phyloP scores from a whole-genome alignment of 345 rosid genomes.

The Populus alba region DNA sequence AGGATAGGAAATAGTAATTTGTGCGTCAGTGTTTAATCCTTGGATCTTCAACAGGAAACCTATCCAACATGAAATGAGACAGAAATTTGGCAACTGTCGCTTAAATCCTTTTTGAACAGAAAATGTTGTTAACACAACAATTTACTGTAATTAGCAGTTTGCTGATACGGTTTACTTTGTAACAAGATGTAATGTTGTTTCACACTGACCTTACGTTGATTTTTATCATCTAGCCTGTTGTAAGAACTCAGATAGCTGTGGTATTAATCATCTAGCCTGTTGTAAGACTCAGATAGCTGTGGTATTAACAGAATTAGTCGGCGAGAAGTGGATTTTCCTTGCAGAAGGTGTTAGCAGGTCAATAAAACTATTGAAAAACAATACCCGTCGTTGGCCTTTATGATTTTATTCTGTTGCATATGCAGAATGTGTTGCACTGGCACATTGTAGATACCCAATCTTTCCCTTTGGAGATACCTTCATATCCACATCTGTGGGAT shows the following conservation, averaged over 20 bases:
- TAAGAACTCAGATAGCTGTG: background rate
- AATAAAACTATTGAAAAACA: background rate
- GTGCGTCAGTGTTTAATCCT: background rate
- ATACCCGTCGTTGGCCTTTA: background rate
- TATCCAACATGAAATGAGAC: background rate
- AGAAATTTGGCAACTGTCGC: background rate
- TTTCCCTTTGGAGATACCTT: slow-evolving; percentile 70
- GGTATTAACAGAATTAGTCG: background rate
- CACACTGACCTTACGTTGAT: background rate
- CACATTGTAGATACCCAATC: slow-evolving; percentile 70
- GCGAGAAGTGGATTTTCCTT: background rate
- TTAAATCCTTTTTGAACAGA: background rate
- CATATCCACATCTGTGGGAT: slow-evolving; percentile 71
- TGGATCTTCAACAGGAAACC: background rate
- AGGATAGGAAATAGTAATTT: no score
- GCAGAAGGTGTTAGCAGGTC: background rate
- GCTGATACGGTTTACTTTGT: background rate
- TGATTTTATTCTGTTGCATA: background rate
- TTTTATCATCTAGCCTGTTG: background rate
- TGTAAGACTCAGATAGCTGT: background rate
- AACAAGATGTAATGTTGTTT: background rate
- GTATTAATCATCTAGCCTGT: background rate
- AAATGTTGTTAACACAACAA: background rate
- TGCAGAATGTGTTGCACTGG: slow-evolving; percentile 77
- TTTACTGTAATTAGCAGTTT: background rate